Evolutionary conservation across 257 asterid genomes (phyloP).

Genomic region (Plectranthus barbatus): DNA sequence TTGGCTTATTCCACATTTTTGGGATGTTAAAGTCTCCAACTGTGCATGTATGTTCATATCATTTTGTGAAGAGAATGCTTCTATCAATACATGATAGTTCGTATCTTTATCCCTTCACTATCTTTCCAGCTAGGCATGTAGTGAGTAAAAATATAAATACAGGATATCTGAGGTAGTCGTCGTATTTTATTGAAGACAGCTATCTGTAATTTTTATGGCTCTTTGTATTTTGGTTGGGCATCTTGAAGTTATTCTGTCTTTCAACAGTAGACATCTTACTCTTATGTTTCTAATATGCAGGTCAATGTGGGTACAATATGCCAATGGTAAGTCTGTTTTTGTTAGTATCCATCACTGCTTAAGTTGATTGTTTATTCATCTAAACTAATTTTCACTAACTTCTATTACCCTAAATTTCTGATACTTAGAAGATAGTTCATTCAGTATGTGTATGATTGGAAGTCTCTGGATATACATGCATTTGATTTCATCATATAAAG

Average conservation of each 20-base stretch:
- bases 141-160: background rate
- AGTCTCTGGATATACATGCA: background rate
- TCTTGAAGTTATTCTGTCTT: conserved; percentile 9
- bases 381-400: no score
- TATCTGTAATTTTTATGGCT: conserved; percentile 1
- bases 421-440: background rate
- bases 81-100: background rate
- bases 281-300: conserved; percentile 40
- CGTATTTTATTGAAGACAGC: background rate
- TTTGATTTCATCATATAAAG: background rate
- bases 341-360: background rate
- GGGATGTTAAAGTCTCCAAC: background rate
- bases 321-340: conserved; percentile 43
- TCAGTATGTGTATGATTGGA: background rate
- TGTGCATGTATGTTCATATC: no score
- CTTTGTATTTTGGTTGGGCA: background rate
- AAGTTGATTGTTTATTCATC: background rate
- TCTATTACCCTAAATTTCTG: background rate
- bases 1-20: background rate
- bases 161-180: conserved; percentile 3
- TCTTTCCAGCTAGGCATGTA: background rate
- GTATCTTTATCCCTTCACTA: background rate
- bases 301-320: conserved; percentile 74
- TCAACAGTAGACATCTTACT: conserved; percentile 17
- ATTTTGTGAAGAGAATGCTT: background rate